Evolutionary conservation across 2,329 filamentous ascomycete species (phyloP).

Genomic region (Diplodia corticola): DNA sequence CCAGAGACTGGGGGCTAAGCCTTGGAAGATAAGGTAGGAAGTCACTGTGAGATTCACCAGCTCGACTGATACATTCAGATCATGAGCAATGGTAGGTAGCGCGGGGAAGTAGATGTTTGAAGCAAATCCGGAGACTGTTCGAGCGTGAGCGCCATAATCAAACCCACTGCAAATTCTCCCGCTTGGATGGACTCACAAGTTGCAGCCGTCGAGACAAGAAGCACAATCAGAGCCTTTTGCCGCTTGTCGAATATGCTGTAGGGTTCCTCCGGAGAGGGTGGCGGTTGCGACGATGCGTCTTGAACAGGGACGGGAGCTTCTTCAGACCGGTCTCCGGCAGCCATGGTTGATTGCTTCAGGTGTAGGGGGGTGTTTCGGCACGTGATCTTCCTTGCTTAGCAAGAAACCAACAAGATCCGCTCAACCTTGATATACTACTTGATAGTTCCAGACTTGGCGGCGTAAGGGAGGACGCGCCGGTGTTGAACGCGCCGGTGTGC

Average conservation of each 20-base stretch:
- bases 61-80: constrained; percentile 41
- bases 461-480: too few relatives aligned
- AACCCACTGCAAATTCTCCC: too few relatives aligned
- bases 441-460: too few relatives aligned
- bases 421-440: too few relatives aligned
- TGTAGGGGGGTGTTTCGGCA: too few relatives aligned
- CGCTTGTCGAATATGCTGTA: constrained; percentile 54
- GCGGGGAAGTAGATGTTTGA: constrained; percentile 52
- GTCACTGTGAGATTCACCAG: constrained; percentile 48
- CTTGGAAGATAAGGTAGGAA: constrained; percentile 49
- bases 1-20: constrained; percentile 45
- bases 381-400: too few relatives aligned
- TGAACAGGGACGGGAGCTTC: not conserved
- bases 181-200: constrained; percentile 47
- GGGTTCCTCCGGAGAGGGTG: constrained; percentile 31
- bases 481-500: too few relatives aligned
- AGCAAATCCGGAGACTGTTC: constrained; percentile 43
- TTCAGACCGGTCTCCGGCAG: too few relatives aligned
- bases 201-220: constrained; percentile 51
- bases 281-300: not conserved
- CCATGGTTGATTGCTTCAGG: too few relatives aligned
- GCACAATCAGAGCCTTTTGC: constrained; percentile 52
- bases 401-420: too few relatives aligned
- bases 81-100: constrained; percentile 43
- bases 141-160: not conserved